Conservation (phyloP, 2,329 filamentous ascomycete genomes). For the Beauveria medogensis region DNA sequence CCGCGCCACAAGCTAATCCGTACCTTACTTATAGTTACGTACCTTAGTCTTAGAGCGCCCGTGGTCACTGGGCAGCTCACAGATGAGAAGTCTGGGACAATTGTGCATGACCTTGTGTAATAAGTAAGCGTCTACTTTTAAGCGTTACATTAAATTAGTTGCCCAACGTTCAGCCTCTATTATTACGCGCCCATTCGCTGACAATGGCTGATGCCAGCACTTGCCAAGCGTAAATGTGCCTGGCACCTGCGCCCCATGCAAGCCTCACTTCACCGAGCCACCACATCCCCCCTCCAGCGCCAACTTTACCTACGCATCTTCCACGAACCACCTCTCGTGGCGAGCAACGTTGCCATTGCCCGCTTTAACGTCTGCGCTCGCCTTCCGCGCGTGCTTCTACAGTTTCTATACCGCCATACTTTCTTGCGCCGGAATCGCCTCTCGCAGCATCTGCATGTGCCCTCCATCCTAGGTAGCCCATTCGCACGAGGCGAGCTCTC, state of each 20-base stretch:
- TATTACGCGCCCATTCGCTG: no score
- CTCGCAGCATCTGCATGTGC: slow-evolving; percentile 6
- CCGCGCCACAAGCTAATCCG: not conserved
- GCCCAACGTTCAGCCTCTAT: not conserved
- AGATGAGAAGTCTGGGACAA: no score
- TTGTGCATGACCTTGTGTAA: no score
- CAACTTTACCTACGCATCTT: slow-evolving; percentile 1
- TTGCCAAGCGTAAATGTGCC: not conserved
- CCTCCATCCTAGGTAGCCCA: not conserved
- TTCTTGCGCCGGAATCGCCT: not conserved
- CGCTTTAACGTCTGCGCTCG: not conserved
- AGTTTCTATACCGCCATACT: not conserved
- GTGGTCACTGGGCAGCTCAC: no score
- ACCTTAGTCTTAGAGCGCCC: no score
- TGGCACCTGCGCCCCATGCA: slow-evolving; percentile 1
- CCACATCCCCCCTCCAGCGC: slow-evolving; percentile 7
- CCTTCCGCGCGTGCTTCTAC: not conserved
- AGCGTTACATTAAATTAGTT: no score
- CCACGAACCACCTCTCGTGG: not conserved
- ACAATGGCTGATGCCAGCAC: not conserved
- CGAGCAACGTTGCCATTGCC: slow-evolving; percentile 7
- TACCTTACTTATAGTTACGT: no score
- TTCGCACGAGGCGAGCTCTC: slow-evolving; percentile 5
- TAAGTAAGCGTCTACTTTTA: no score
- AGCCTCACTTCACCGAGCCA: not conserved